A percentile compares a stretch with the other conserved stretches of the same genome.
Evolutionary conservation across 768 basidiomycete genomes (phyloP).

Genomic region (Mrakia blollopis): DNA sequence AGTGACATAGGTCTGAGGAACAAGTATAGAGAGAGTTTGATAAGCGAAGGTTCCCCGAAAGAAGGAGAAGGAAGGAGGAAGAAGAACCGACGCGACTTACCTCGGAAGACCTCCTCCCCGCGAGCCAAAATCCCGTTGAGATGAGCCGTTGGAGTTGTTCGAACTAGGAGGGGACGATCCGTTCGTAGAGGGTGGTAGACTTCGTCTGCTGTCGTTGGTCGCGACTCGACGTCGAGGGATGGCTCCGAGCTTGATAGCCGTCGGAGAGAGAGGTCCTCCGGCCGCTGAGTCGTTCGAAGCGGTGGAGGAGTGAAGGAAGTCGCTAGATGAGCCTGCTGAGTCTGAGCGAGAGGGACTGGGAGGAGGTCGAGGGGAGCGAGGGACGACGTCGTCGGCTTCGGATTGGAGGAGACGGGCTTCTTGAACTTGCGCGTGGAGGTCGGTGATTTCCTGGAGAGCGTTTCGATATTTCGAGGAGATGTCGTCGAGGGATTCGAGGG

Average conservation of each 20-base stretch:
- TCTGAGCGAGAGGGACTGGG: neutral
- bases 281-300: neutral
- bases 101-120: slow-evolving; percentile 30
- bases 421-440: slow-evolving; percentile 82
- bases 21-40: no score
- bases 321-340: neutral
- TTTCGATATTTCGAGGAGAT: slow-evolving; percentile 47
- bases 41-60: no score
- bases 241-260: slow-evolving; percentile 8
- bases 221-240: neutral
- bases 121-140: slow-evolving; percentile 25
- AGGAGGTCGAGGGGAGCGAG: neutral
- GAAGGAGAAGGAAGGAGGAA: no score
- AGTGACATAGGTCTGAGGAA: slow-evolving; percentile 22
- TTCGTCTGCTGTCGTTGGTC: neutral
- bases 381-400: slow-evolving; percentile 8
- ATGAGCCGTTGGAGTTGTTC: neutral
- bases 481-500: slow-evolving; percentile 36
- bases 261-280: neutral
- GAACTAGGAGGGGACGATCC: slow-evolving; percentile 12
- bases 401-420: slow-evolving; percentile 56
- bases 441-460: slow-evolving; percentile 85
- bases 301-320: neutral
- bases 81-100: no score
- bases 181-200: neutral